Evolutionary conservation across 1,284 basidiomycete species (phyloP), one percentile per base, ranked within the genome.

Genomic region (Takashimella tepidaria): DNA sequence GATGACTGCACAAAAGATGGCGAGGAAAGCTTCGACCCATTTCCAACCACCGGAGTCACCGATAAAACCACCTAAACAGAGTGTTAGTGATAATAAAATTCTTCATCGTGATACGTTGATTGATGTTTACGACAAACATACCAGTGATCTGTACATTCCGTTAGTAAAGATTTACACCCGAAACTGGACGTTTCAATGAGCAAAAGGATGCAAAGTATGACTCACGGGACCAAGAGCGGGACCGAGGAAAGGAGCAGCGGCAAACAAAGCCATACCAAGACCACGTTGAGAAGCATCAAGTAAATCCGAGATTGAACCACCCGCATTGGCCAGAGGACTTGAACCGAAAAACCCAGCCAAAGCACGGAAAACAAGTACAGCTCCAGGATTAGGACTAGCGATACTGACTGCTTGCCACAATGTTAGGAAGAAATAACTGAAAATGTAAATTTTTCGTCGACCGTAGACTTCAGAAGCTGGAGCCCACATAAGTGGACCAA

Each of bases 11-110:
- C 57, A 55, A 10, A 43, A 21, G n/a, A 43, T 73, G 61, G 84
- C 79, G 76, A 87, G 82, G 53, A 87, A 74, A 79, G 83, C 85
- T 68, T 85, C 85, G 53, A 84, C 82, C 16, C 16, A 40, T n/a
- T 4, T 40, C 52, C 47, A 56, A 13, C 54, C 54, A 2, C 42
- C 54, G 4, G 54, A 46, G 23, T 52, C 54, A 6, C 46, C 50
- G 25, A 56, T 52, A 50, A 45, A 56, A 37, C 54, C 54, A 24
- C n/a, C n/a, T n/a, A n/a, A n/a, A n/a, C n/a, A n/a, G n/a, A n/a
- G n/a, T n/a, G n/a, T n/a, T n/a, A n/a, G n/a, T n/a, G n/a, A n/a
- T n/a, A n/a, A n/a, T n/a, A n/a, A n/a, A n/a, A n/a, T n/a, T n/a
- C n/a, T n/a, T n/a, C n/a, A n/a, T n/a, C n/a, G n/a, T n/a, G n/a